phyloP scores from a whole-genome alignment of 2,329 filamentous ascomycete species.

The Elsinoe australis region DNA sequence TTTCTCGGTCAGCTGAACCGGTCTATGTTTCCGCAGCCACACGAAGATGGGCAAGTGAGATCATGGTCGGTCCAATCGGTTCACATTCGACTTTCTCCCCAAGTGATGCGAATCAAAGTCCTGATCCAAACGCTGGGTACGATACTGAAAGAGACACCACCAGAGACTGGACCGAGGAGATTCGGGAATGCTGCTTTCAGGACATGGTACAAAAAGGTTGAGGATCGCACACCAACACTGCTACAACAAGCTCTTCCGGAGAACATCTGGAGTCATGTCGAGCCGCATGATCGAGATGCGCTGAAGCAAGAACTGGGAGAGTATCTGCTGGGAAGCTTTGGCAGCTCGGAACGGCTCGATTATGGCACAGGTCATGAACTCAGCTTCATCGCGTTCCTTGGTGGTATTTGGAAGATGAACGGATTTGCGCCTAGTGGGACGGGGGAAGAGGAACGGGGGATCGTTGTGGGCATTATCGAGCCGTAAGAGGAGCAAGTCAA shows the following conservation, averaged over 20 bases:
- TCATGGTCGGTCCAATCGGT: slow-evolving; percentile 45
- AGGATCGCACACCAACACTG: slow-evolving; percentile 50
- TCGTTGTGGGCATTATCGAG: slow-evolving; percentile 76
- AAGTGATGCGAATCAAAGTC: slow-evolving; percentile 56
- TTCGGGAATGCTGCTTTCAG: slow-evolving; percentile 92
- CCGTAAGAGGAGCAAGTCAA: slow-evolving; percentile 51
- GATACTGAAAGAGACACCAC: slow-evolving; percentile 71
- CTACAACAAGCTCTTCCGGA: slow-evolving; percentile 50
- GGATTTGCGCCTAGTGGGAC: slow-evolving; percentile 56
- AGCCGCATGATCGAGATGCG: slow-evolving; percentile 22
- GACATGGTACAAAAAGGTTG: slow-evolving; percentile 67
- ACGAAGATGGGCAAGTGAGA: slow-evolving; percentile 37
- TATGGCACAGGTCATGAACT: slow-evolving; percentile 96
- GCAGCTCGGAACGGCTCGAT: slow-evolving; percentile 80
- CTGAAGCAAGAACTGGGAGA: slow-evolving; percentile 60
- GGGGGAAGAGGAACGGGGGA: slow-evolving; percentile 62
- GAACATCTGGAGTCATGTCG: slow-evolving; percentile 35
- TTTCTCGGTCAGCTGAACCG: slow-evolving; percentile 89
- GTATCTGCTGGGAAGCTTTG: slow-evolving; percentile 81
- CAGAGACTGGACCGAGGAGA: slow-evolving; percentile 73
- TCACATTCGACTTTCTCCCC: slow-evolving; percentile 43
- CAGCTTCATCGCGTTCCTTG: slow-evolving; percentile 87
- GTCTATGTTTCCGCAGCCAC: slow-evolving; percentile 60
- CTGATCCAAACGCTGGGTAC: slow-evolving; percentile 58
- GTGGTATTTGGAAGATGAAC: slow-evolving; percentile 81